phyloP scores from a whole-genome alignment of 139 green algal species.

The Coelastrella sp. region DNA sequence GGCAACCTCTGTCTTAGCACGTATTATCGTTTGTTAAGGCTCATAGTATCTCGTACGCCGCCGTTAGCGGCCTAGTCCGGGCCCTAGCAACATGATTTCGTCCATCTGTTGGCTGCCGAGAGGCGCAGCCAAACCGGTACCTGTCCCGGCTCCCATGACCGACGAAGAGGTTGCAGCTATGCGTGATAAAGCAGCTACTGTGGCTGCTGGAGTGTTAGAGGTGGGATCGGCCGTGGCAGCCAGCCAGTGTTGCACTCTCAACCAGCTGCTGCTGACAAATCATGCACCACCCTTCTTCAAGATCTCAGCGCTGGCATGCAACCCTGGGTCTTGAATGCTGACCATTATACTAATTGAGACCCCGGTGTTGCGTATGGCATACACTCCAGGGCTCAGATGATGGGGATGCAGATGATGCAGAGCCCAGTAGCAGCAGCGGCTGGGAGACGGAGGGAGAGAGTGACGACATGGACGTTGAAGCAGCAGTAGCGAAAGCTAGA shows the following conservation, averaged over 20 bases:
- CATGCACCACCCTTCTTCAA: background rate
- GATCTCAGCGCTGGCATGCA: no score
- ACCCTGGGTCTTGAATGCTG: background rate
- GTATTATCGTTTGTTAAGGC: background rate
- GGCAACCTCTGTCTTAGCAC: background rate
- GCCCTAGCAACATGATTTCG: conserved; percentile 81
- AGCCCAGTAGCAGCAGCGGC: conserved; percentile 30
- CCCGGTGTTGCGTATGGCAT: background rate
- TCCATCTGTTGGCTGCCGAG: conserved; percentile 82
- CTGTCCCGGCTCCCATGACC: conserved; percentile 61
- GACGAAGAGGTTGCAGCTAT: conserved; percentile 76
- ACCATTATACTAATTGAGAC: no score
- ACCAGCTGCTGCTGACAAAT: background rate
- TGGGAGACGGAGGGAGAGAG: conserved; percentile 47
- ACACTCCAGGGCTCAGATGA: background rate
- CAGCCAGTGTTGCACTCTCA: no score
- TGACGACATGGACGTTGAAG: conserved; percentile 52
- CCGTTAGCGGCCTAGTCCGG: no score
- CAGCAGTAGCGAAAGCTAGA: conserved; percentile 49
- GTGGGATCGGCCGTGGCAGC: background rate
- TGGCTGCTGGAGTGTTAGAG: conserved; percentile 21
- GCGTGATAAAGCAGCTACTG: conserved; percentile 41
- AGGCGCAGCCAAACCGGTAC: conserved; percentile 78
- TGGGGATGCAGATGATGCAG: conserved; percentile 37
- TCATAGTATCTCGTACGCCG: no score